Percentiles rank a stretch among this genome's conserved stretches.
Conservation (phyloP, 345 rosid species). For the Ceriops tagal region DNA sequence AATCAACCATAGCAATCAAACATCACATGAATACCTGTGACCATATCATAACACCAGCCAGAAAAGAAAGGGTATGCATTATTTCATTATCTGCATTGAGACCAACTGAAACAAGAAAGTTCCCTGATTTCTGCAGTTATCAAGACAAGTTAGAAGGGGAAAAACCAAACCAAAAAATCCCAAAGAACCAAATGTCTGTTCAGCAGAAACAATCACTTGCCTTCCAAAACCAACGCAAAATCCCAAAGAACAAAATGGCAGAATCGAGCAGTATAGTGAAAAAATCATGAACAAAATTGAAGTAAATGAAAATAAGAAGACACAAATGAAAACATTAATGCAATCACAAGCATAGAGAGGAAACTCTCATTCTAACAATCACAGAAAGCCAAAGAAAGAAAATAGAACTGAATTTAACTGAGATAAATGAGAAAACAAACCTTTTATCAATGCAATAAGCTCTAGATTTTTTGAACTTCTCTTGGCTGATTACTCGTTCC, state of each 20-base stretch:
- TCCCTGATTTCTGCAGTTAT: constrained; percentile 62
- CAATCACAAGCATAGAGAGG: neutral
- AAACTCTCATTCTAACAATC: neutral
- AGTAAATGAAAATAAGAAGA: constrained; percentile 56
- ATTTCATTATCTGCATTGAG: constrained; percentile 82
- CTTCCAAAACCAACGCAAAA: constrained; percentile 99
- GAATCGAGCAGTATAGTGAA: constrained; percentile 88
- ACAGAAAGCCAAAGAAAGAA: neutral
- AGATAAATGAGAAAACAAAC: constrained; percentile 30
- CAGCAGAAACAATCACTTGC: constrained; percentile 33
- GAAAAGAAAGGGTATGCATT: constrained; percentile 79
- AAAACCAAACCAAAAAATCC: constrained; percentile 7
- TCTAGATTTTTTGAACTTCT: constrained; percentile 86
- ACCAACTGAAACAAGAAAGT: constrained; percentile 56
- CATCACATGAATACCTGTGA: constrained; percentile 64
- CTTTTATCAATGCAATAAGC: constrained; percentile 97
- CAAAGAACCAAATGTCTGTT: neutral
- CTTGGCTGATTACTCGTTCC: constrained; percentile 88
- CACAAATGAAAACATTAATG: constrained; percentile 6
- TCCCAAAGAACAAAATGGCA: constrained; percentile 78
- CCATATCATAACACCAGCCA: constrained; percentile 91
- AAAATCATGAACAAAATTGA: constrained; percentile 81
- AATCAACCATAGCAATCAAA: constrained; percentile 3
- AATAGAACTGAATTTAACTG: neutral
- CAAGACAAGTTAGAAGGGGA: constrained; percentile 13